Evolutionary conservation across 345 rosid genomes (phyloP).

Genomic region (Lepidium didymum): DNA sequence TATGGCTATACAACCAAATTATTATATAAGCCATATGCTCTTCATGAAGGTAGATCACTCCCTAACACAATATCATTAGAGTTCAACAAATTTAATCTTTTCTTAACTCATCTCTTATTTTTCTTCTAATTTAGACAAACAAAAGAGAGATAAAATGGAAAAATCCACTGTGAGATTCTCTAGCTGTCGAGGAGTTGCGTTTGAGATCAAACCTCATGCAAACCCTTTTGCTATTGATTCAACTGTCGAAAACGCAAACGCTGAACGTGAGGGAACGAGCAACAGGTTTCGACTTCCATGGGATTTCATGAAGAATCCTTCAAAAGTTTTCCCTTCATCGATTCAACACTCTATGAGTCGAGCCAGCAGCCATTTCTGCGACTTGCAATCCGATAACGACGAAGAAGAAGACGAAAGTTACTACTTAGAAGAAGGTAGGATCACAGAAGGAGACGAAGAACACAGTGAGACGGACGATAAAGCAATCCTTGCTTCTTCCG

Average conservation of each 20-base stretch:
- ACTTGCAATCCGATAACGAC: conserved; percentile 35
- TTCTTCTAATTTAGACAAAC: not conserved
- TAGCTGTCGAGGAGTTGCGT: conserved; percentile 66
- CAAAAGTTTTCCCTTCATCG: conserved; percentile 38
- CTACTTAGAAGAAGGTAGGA: conserved; percentile 39
- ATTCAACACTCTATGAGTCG: conserved; percentile 39
- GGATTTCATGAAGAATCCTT: conserved; percentile 29
- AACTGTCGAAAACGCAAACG: conserved; percentile 14
- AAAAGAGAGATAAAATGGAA: conserved; percentile 21
- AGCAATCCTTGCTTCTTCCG: conserved; percentile 20
- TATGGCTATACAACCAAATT: not conserved
- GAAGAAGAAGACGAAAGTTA: conserved; percentile 21
- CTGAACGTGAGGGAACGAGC: conserved; percentile 10
- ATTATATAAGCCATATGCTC: conserved; percentile 10
- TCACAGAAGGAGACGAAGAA: conserved; percentile 19
- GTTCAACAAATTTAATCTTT: not conserved
- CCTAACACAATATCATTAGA: not conserved
- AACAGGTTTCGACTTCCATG: conserved; percentile 33
- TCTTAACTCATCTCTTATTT: not conserved
- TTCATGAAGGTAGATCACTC: conserved; percentile 1
- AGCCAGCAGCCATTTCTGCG: conserved; percentile 71
- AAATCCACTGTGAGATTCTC: conserved; percentile 42
- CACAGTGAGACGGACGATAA: conserved; percentile 13
- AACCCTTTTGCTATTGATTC: conserved; percentile 32
- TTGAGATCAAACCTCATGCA: conserved; percentile 53